Evolutionary conservation across 1,284 basidiomycete genomes (phyloP), one percentile per base, ranked within the genome.

Genomic region (Ustilago shanxiensis): DNA sequence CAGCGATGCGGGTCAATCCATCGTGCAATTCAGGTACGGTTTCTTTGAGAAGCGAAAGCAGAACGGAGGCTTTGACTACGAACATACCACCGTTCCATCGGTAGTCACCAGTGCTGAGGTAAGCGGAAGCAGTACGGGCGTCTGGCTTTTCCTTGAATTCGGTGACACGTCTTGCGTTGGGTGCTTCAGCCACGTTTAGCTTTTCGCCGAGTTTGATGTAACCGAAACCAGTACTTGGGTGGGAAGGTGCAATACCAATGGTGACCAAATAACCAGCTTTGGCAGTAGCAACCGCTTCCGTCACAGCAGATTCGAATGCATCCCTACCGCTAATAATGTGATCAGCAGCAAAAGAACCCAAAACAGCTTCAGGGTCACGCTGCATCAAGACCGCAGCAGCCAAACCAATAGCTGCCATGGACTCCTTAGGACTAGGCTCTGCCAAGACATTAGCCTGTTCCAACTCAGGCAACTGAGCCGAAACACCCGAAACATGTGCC

Each of bases 131-230:
- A 1, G 85, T 86, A 14, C 81, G 58, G 0, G 85, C 85, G 54
- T 86, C 85, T n/a, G 85, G 85, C 77, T 86, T 86, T 61, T 86
- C 85, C 78, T 85, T 85, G 79, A 86, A 86, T 61, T 86, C 83
- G 31, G 79, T 79, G 18, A 86, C 85, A 9, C 74, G 56, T 31
- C 83, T 72, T 2, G 83, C 85, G 59, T 86, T 86, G 29, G 85
- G 85, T 31, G 85, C 83, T 9, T 71, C 66, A 28, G 28, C 35
- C 20, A 83, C 61, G 16, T 44, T 58, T 20, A 85, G 79, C 44
- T 69, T 73, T 49, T 83, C 81, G 56, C 85, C 85, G 18, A 86
- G 79, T 79, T 85, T 86, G 76, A 86, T 86, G 59, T 86, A 86
- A 50, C 85, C 85, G 63, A 86, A 86, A 8, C 85, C 85, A 3